Evolutionary conservation across 208 protist species (phyloP).

Genomic region (Trypanosomatidae sp.): DNA sequence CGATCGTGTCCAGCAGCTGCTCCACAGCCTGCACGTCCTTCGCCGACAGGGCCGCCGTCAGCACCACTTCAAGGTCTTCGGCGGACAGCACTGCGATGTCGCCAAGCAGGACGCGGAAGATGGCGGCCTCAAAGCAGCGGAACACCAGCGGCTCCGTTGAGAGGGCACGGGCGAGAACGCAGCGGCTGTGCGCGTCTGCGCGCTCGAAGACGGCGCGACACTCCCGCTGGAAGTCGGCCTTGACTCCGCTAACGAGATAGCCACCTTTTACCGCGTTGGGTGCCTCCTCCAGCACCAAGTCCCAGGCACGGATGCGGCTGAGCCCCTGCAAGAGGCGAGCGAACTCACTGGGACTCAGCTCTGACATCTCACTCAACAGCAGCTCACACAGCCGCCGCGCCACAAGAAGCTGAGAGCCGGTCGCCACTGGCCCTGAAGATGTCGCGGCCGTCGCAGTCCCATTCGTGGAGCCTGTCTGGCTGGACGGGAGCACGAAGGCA

Average conservation of each 20-base stretch:
- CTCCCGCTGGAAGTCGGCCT: too few species aligned
- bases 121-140: constrained; percentile 41
- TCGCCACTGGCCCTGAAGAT: constrained; percentile 3
- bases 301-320: constrained; percentile 44
- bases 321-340: constrained; percentile 57
- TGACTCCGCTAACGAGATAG: too few species aligned
- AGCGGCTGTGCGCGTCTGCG: constrained; percentile 83
- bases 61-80: constrained; percentile 79
- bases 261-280: too few species aligned
- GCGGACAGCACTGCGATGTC: constrained; percentile 59
- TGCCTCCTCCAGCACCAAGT: too few species aligned
- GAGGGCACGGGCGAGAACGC: constrained; percentile 70
- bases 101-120: constrained; percentile 38
- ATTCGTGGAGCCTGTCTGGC: too few species aligned
- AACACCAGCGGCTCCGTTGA: constrained; percentile 41
- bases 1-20: constrained; percentile 73
- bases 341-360: constrained; percentile 61
- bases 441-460: too few species aligned
- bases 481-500: too few species aligned
- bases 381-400: constrained; percentile 18
- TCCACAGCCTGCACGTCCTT: constrained; percentile 41
- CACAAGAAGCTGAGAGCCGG: constrained; percentile 26
- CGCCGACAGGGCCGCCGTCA: constrained; percentile 51
- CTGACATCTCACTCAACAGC: too few species aligned
- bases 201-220: constrained; percentile 7